These are phyloP conservation scores for Dicorynia guianensis DNA, from an alignment of 306 rosid genomes.

Conservation along the genomic window DNA sequence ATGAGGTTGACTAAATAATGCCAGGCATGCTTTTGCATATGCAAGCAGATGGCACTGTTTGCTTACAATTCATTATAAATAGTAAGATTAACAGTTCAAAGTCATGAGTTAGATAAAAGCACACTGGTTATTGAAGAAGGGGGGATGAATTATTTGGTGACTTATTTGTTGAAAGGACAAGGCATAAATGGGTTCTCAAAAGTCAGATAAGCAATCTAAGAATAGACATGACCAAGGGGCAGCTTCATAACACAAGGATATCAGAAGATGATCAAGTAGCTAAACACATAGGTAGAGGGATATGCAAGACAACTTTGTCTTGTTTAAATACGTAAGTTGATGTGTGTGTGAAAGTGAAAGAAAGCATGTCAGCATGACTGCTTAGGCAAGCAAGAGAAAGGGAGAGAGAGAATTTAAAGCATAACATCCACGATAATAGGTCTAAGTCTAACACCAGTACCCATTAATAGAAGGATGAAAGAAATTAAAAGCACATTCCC, in stretches of 20 bases:
- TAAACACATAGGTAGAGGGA: conserved; percentile 13
- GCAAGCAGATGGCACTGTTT: background rate
- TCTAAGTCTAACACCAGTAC: conserved; percentile 8
- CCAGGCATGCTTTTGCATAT: conserved; percentile 11
- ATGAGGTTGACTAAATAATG: background rate
- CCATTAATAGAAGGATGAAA: conserved; percentile 1
- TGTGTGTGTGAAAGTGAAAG: conserved; percentile 1
- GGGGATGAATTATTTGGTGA: background rate
- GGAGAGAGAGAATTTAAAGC: conserved; percentile 21
- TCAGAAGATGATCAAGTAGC: conserved; percentile 24
- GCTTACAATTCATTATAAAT: background rate
- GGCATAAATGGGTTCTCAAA: conserved; percentile 1
- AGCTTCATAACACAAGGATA: conserved; percentile 25
- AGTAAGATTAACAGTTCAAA: background rate
- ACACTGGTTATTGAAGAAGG: background rate
- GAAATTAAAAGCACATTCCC: conserved; percentile 10
- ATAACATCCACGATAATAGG: conserved; percentile 1
- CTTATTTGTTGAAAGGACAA: conserved; percentile 9
- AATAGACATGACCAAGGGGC: background rate
- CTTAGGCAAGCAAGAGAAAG: conserved; percentile 8
- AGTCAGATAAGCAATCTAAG: conserved; percentile 7
- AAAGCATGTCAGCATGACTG: background rate
- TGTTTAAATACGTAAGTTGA: background rate
- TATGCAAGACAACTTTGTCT: conserved; percentile 20
- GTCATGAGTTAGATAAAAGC: background rate